Evolutionary conservation across 805 yeast genomes (phyloP).

Genomic region (Blastobotrys robertii): DNA sequence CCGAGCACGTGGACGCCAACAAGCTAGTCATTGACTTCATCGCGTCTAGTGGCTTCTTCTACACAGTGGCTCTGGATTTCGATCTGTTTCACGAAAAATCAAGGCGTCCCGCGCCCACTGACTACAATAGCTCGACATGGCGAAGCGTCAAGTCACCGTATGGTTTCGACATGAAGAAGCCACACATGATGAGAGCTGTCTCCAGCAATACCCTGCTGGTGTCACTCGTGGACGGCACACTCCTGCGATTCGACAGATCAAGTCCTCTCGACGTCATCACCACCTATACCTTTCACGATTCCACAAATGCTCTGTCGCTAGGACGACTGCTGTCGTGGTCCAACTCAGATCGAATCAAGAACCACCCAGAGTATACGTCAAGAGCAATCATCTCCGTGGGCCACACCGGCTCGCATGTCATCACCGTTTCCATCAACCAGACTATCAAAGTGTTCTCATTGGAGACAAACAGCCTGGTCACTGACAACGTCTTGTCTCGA

Average conservation of each 20-base stretch:
- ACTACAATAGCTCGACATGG: conserved; percentile 37
- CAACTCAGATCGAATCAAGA: conserved; percentile 30
- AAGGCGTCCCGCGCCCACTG: conserved; percentile 8
- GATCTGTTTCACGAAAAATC: conserved; percentile 31
- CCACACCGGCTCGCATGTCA: conserved; percentile 18
- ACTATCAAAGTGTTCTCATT: conserved; percentile 54
- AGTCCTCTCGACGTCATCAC: conserved; percentile 28
- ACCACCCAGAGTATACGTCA: conserved; percentile 34
- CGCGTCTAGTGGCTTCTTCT: conserved; percentile 40
- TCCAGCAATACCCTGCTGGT: conserved; percentile 40
- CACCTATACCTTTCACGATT: conserved; percentile 27
- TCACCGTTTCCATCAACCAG: conserved; percentile 48
- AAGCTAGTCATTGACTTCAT: conserved; percentile 43
- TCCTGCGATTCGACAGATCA: conserved; percentile 31
- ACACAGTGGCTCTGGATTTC: conserved; percentile 38
- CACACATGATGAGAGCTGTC: conserved; percentile 43
- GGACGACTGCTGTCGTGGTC: conserved; percentile 25
- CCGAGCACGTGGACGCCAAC: conserved; percentile 25
- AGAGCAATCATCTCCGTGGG: conserved; percentile 31
- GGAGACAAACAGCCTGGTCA: conserved; percentile 23
- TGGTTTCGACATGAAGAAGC: conserved; percentile 47
- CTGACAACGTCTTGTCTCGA: conserved; percentile 12
- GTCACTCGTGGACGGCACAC: conserved; percentile 67
- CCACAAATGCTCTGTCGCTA: conserved; percentile 9
- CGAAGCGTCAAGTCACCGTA: conserved; percentile 60